These are phyloP conservation scores for Cerrena zonata DNA, from an alignment of 1,284 basidiomycete species.

Conservation along the genomic window DNA sequence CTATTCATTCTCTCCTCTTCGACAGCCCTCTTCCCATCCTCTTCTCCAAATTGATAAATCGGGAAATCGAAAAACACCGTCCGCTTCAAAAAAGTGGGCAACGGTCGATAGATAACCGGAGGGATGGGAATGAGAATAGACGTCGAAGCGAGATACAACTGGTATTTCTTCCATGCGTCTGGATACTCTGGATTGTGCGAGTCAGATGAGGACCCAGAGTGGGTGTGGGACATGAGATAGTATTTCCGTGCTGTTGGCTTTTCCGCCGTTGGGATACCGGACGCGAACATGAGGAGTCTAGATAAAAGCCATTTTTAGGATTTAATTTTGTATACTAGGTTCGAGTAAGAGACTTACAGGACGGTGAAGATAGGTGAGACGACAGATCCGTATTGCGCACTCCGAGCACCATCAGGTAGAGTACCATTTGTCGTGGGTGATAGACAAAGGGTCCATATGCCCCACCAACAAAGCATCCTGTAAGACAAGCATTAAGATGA, in stretches of 20 bases:
- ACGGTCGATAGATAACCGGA: conserved; percentile 46
- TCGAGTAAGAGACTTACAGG: conserved; percentile 37
- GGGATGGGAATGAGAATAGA: conserved; percentile 66
- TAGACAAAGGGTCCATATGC: conserved; percentile 60
- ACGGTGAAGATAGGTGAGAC: conserved; percentile 63
- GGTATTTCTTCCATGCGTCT: conserved; percentile 51
- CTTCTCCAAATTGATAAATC: conserved; percentile 55
- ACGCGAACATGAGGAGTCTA: conserved; percentile 62
- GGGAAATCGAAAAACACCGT: conserved; percentile 61
- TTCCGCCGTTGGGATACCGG: conserved; percentile 68
- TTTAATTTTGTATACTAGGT: background rate
- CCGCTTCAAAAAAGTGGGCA: conserved; percentile 54
- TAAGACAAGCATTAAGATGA: background rate
- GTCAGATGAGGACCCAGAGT: conserved; percentile 13
- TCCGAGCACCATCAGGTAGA: conserved; percentile 36
- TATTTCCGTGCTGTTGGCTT: conserved; percentile 65
- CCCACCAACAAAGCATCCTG: conserved; percentile 71
- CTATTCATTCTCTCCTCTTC: background rate
- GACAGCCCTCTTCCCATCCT: background rate
- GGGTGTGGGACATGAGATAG: conserved; percentile 51
- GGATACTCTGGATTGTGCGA: conserved; percentile 7
- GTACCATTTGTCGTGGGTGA: conserved; percentile 49
- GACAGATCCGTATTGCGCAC: conserved; percentile 57
- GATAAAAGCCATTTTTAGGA: background rate
- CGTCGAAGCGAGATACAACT: conserved; percentile 52